Evolutionary conservation across 75 land plant species (phyloP).

Genomic region (Sequoia sempervirens): DNA sequence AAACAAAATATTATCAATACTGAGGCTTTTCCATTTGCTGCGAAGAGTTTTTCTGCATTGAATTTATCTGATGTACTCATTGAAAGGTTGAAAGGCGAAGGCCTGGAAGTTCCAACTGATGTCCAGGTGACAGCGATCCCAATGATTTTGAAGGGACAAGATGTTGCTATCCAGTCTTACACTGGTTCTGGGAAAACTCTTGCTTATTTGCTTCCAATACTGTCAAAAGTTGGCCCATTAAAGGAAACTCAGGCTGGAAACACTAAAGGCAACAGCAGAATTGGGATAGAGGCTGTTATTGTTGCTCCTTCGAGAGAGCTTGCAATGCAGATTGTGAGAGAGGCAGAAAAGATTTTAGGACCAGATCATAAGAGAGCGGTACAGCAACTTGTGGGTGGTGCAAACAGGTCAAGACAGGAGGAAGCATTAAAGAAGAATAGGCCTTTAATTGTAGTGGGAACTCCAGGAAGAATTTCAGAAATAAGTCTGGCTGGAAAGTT

Average conservation of each 20-base stretch:
- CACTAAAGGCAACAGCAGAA: conserved; percentile 8
- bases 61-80: conserved; percentile 52
- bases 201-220: conserved; percentile 91
- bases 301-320: conserved; percentile 94
- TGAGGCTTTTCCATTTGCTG: conserved; percentile 49
- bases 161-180: conserved; percentile 95
- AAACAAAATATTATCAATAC: conserved; percentile 22
- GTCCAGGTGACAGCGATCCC: conserved; percentile 85
- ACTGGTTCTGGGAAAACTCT: conserved; percentile 97
- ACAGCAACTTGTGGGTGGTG: conserved; percentile 97
- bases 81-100: conserved; percentile 50
- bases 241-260: conserved; percentile 15
- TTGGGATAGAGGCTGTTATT: conserved; percentile 81
- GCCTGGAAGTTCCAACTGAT: conserved; percentile 66
- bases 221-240: conserved; percentile 65
- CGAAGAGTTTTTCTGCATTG: conserved; percentile 67
- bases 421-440: conserved; percentile 87
- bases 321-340: conserved; percentile 95
- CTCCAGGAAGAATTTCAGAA: conserved; percentile 92
- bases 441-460: conserved; percentile 87
- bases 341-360: conserved; percentile 76
- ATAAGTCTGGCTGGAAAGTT: conserved; percentile 88
- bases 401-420: conserved; percentile 81
- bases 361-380: conserved; percentile 57
- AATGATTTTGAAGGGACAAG: conserved; percentile 53